phyloP scores from a whole-genome alignment of 805 yeast genomes.

The Limtongia smithiae region DNA sequence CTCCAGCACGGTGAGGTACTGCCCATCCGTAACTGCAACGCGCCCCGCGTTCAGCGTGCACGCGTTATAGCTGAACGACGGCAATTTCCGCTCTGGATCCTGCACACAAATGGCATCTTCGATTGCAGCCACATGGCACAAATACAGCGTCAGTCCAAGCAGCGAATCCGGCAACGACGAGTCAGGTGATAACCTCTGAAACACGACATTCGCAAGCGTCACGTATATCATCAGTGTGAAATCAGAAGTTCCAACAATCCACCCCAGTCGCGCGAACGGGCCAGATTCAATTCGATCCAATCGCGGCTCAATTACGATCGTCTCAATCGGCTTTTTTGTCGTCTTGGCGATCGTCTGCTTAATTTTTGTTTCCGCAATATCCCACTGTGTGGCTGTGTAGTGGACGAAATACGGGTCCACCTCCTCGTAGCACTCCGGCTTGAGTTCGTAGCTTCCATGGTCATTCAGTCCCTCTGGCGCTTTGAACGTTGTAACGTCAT shows the following conservation, averaged over 20 bases:
- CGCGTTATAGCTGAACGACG: slow-evolving; percentile 18
- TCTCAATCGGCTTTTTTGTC: slow-evolving; percentile 42
- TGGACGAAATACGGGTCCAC: slow-evolving; percentile 84
- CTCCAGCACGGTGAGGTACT: slow-evolving; percentile 20
- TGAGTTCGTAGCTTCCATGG: slow-evolving; percentile 64
- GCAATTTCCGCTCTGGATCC: slow-evolving; percentile 8
- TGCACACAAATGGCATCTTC: slow-evolving; percentile 39
- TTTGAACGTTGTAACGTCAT: slow-evolving; percentile 55
- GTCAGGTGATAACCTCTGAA: slow-evolving; percentile 9
- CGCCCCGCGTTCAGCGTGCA: slow-evolving; percentile 5
- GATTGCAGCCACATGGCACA: slow-evolving; percentile 60
- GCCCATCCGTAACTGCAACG: slow-evolving; percentile 13
- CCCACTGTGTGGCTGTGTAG: slow-evolving; percentile 71
- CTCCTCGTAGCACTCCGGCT: slow-evolving; percentile 48
- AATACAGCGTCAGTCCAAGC: slow-evolving; percentile 57
- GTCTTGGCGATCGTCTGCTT: slow-evolving; percentile 49
- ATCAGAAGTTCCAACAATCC: slow-evolving; percentile 29
- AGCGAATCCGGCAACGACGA: slow-evolving; percentile 51
- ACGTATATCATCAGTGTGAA: slow-evolving; percentile 27
- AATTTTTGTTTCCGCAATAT: slow-evolving; percentile 69
- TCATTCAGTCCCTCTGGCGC: slow-evolving; percentile 59
- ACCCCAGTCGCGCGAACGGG: slow-evolving; percentile 35
- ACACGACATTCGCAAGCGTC: slow-evolving; percentile 15
- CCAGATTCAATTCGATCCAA: slow-evolving; percentile 35
- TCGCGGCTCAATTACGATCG: slow-evolving; percentile 57